Evolutionary conservation across 495 filamentous ascomycete species (phyloP).

Genomic region (Usnea hakonensis): DNA sequence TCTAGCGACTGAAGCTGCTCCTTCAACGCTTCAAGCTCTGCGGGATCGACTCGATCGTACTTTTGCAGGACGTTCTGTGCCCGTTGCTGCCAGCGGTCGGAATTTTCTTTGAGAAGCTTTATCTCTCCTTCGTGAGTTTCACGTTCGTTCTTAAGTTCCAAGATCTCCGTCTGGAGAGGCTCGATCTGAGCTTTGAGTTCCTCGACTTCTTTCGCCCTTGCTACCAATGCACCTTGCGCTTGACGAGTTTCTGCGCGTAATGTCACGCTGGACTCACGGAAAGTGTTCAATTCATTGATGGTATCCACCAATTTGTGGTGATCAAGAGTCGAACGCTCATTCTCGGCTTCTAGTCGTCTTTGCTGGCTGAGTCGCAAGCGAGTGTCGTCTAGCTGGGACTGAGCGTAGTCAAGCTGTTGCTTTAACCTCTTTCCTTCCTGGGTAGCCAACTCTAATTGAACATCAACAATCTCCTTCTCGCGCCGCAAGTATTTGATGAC

Average conservation of each 20-base stretch:
- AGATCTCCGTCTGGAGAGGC: conserved; percentile 68
- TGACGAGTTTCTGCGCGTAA: conserved; percentile 78
- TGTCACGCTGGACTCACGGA: conserved; percentile 86
- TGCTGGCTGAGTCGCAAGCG: conserved; percentile 82
- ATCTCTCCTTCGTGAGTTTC: conserved; percentile 78
- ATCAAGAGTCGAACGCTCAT: conserved; percentile 56
- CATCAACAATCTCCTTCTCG: conserved; percentile 95
- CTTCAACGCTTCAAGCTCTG: conserved; percentile 80
- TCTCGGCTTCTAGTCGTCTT: conserved; percentile 66
- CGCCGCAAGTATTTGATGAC: conserved; percentile 84
- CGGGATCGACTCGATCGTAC: conserved; percentile 89
- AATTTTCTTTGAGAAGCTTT: conserved; percentile 73
- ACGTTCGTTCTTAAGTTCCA: conserved; percentile 70
- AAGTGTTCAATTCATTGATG: conserved; percentile 86
- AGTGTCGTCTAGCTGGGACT: conserved; percentile 77
- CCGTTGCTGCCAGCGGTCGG: conserved; percentile 86
- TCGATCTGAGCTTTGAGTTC: conserved; percentile 68
- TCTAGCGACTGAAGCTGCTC: conserved; percentile 56
- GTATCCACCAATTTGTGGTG: conserved; percentile 89
- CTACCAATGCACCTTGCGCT: conserved; percentile 61
- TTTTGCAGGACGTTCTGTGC: conserved; percentile 91
- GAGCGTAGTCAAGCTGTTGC: conserved; percentile 81
- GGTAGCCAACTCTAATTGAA: conserved; percentile 79
- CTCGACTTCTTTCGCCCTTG: conserved; percentile 65
- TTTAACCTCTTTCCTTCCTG: conserved; percentile 81